phyloP scores from a whole-genome alignment of 352 stramenopile genomes.

The Aphanomyces stellatus region DNA sequence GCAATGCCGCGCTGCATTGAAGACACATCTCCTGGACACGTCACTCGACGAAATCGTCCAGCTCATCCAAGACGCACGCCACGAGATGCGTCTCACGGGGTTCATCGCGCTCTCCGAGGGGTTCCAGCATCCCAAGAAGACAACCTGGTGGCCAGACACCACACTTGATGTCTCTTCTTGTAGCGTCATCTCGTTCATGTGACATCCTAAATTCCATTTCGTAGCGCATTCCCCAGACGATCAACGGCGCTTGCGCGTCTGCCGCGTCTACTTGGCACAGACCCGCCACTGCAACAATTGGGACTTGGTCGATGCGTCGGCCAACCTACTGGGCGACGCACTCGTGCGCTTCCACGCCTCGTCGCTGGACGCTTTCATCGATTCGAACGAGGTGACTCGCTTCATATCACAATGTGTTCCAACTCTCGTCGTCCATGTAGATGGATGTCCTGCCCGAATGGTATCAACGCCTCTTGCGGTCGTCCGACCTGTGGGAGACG shows the following conservation, averaged over 20 bases:
- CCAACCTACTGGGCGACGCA: constrained; percentile 14
- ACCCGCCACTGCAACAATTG: constrained; percentile 22
- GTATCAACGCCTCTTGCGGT: constrained; percentile 22
- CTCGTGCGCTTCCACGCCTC: constrained; percentile 1
- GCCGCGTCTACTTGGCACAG: constrained; percentile 19
- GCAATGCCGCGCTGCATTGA: constrained; percentile 14
- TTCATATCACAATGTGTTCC: too few relatives aligned
- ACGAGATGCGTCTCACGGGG: constrained; percentile 20
- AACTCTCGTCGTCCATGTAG: background rate
- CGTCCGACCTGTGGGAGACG: constrained; percentile 22
- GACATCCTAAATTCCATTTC: too few relatives aligned
- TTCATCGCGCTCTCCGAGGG: constrained; percentile 21
- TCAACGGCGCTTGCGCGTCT: background rate
- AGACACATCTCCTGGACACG: constrained; percentile 5
- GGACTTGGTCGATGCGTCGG: constrained; percentile 21
- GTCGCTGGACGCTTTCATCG: background rate
- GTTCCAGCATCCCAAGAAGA: constrained; percentile 1
- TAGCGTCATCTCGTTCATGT: too few relatives aligned
- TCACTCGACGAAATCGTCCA: background rate
- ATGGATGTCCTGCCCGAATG: constrained; percentile 12
- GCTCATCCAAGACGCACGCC: constrained; percentile 18
- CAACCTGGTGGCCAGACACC: background rate
- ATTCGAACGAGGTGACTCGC: too few relatives aligned
- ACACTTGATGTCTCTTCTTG: background rate
- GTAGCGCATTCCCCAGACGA: background rate